A percentile compares a stretch with the other conserved stretches of the same genome.
Evolutionary conservation across 345 rosid genomes (phyloP).

Genomic region (Hibiscus syriacus): DNA sequence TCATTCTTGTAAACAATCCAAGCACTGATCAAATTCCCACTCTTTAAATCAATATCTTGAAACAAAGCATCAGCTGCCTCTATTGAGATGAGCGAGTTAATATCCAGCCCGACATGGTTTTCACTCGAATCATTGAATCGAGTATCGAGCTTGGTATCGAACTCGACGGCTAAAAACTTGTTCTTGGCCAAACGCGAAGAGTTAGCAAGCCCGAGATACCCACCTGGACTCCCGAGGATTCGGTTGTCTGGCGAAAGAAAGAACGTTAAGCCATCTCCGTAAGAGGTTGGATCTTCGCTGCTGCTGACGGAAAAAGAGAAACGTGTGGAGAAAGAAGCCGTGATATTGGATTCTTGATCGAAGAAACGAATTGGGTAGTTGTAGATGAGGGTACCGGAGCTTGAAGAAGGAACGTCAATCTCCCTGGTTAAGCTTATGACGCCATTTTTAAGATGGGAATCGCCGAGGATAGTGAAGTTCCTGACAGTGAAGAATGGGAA

Average conservation of each 20-base stretch:
- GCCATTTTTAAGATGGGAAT: conserved; percentile 45
- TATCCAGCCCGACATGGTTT: neutral
- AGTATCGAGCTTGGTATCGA: neutral
- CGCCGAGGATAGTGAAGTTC: conserved; percentile 88
- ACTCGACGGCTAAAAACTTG: neutral
- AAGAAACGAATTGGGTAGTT: neutral
- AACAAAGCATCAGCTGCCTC: neutral
- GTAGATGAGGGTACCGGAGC: neutral
- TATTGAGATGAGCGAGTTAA: neutral
- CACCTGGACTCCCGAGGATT: neutral
- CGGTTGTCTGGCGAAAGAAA: neutral
- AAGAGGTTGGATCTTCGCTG: neutral
- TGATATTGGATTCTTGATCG: neutral
- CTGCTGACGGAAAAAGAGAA: neutral
- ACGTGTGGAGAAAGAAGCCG: neutral
- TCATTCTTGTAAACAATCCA: neutral
- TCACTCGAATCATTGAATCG: neutral
- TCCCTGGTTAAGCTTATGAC: neutral
- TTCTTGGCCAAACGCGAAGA: neutral
- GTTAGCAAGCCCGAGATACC: neutral
- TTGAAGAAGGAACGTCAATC: neutral
- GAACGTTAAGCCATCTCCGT: neutral
- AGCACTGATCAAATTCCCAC: neutral
- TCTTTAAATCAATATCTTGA: neutral
- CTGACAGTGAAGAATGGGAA: conserved; percentile 54